Base-by-base conservation (phyloP, 257 asterid species). In the Paraleonurus japonicus region DNA sequence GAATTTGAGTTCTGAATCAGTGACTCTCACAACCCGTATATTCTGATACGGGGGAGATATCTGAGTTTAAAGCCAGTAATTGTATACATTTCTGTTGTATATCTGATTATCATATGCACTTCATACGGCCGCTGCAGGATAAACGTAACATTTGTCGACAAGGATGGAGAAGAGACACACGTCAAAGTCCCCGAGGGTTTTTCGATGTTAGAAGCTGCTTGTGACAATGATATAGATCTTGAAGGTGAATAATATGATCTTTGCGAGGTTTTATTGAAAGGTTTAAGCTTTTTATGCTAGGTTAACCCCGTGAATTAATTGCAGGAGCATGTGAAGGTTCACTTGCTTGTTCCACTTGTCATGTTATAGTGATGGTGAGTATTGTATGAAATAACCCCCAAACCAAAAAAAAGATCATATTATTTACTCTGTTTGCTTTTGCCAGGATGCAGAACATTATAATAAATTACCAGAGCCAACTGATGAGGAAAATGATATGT, bases 311-410 rank as follows among this genome's bases (percentile, higher is more conserved):
- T 63, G 43, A 75, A 65, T 67, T 65, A 55, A 23, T 77, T 70
- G 78, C 91, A 90, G 97, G 97, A 71, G 96, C 97, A 30, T 94
- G 98, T 75, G 98, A 94, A 88, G 98, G 95, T 24, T 85, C 96
- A 13, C 95, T 94, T 76, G 96, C 98, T 57, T 89, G 96, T 86
- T 93, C 97, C 63, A 94, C 98, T 57, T 91, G 98, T 81, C 98
- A 91, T 81, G 88, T 91, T 26, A 84, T 94, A 61, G 92, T 94
- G 78, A 87, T 85, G 96, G 98, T 93, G 83, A 32, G 88, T 65
- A 32, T 6, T 32, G 12, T 54, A 26, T 3, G 2, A 60, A 59
- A 17, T 9, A 0, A 30, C 6, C 5, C 35, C 4, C 35, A 2
- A 2, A 4, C 15, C 22, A 32, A 24, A 3, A 15, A 4, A 19